Base-by-base conservation (phyloP, 257 asterid species). In the Paraleonurus japonicus region DNA sequence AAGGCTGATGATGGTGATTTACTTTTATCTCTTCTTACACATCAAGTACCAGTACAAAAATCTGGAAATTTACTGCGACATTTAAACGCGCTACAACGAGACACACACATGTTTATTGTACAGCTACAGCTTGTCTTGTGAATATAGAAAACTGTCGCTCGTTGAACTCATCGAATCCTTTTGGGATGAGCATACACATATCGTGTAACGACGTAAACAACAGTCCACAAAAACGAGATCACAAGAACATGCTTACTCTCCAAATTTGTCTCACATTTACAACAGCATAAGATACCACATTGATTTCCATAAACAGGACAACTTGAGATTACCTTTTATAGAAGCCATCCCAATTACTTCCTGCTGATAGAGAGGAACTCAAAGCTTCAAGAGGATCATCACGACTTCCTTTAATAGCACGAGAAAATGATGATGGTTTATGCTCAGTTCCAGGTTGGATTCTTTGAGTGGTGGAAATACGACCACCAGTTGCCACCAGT, bases 351-450 rank as follows among this genome's bases (percentile, higher is more conserved):
- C 17, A 13, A 11, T 73, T 73, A 82, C 71, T 79, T 82, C 74
- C 82, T 74, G 74, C 82, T 74, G 74, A 82, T 69, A 0, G 86
- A 79, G 54, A 92, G 96, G 72, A 93, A 89, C 75, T 94, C 97
- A 7, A 94, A 91, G 92, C 97, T 94, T 41, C 95, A 39, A 94
- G 86, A 75, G 97, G 89, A 69, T 94, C 96, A 33, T 87, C 92
- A 0, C 95, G 93, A 41, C 84, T 67, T 65, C 90, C 92, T 75
- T 85, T 88, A 26, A 80, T 10, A 23, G 85, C 68, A 10, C 96
- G 96, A 45, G 90, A 69, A 39, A 84, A 84, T 1, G 95, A 77
- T 11, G 94, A 75, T 32, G 89, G 81, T 61, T 82, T 89, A 17
- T 84, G 41, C 41, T 89, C 96, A 19, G 53, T 32, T 9, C 85